phyloP scores from a whole-genome alignment of 2,329 filamentous ascomycete species.

The Cercospora nicotianae region DNA sequence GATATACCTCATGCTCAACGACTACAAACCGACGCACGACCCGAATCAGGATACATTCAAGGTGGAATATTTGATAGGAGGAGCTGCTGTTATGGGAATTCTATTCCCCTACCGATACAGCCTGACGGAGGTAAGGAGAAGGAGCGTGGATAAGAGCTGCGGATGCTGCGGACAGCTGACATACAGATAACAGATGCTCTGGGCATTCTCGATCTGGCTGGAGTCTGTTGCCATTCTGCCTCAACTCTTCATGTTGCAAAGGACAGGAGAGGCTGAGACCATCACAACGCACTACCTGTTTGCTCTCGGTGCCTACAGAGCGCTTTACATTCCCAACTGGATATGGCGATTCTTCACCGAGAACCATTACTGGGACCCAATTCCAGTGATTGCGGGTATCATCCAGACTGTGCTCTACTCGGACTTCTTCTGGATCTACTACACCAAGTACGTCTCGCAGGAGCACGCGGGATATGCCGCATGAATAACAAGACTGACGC shows the following conservation, averaged over 20 bases:
- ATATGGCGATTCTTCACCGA: slow-evolving; percentile 85
- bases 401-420: slow-evolving; percentile 95
- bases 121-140: slow-evolving; percentile 58
- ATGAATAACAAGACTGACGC: slow-evolving; percentile 8
- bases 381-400: slow-evolving; percentile 83
- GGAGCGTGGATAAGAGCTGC: background rate
- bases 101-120: slow-evolving; percentile 85
- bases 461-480: background rate
- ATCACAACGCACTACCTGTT: slow-evolving; percentile 98
- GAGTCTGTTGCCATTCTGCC: slow-evolving; percentile 95
- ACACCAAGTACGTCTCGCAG: slow-evolving; percentile 71
- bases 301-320: slow-evolving; percentile 85
- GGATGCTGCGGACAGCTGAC: slow-evolving; percentile 4
- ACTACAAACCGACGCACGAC: slow-evolving; percentile 96
- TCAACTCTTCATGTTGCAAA: slow-evolving; percentile 96
- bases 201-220: slow-evolving; percentile 98
- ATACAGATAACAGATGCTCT: slow-evolving; percentile 66
- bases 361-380: slow-evolving; percentile 67
- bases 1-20: slow-evolving; percentile 95
- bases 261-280: slow-evolving; percentile 97
- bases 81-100: slow-evolving; percentile 74
- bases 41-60: slow-evolving; percentile 97
- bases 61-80: slow-evolving; percentile 87
- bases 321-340: slow-evolving; percentile 98
- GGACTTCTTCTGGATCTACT: slow-evolving; percentile 99